Percentiles rank a stretch among this genome's conserved stretches.
Conservation (phyloP, 179 eudicot genomes). For the Carnegiea gigantea region DNA sequence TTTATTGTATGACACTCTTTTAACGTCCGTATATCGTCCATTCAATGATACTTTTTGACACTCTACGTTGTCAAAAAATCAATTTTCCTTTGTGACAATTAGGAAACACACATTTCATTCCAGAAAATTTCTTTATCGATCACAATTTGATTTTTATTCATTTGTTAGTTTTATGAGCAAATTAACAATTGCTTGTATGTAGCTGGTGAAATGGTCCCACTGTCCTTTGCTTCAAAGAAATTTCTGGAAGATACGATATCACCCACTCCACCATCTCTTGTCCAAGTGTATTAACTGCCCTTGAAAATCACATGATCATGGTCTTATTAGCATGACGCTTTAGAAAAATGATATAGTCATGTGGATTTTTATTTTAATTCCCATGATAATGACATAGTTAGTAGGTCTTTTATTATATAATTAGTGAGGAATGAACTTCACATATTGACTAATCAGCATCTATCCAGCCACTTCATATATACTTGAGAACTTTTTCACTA, state of each 20-base stretch:
- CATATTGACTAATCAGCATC: neutral
- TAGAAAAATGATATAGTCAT: neutral
- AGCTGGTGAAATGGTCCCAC: neutral
- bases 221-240: neutral
- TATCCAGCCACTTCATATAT: neutral
- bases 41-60: too few relatives aligned
- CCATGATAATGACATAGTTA: neutral
- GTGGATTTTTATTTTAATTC: neutral
- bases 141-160: too few relatives aligned
- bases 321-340: neutral
- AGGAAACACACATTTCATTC: too few relatives aligned
- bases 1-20: too few relatives aligned
- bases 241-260: conserved; percentile 21
- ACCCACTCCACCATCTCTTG: conserved; percentile 25
- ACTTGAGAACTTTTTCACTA: neutral
- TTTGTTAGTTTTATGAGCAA: neutral
- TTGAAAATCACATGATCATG: conserved; percentile 12
- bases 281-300: neutral
- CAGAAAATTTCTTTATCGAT: too few relatives aligned
- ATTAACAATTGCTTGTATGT: neutral
- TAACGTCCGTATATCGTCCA: too few relatives aligned
- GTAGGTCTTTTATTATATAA: neutral
- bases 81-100: too few relatives aligned
- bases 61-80: too few relatives aligned
- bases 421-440: conserved; percentile 3